phyloP scores from a whole-genome alignment of 2,329 filamentous ascomycete genomes.

The Aspergillus pseudoglaucus region DNA sequence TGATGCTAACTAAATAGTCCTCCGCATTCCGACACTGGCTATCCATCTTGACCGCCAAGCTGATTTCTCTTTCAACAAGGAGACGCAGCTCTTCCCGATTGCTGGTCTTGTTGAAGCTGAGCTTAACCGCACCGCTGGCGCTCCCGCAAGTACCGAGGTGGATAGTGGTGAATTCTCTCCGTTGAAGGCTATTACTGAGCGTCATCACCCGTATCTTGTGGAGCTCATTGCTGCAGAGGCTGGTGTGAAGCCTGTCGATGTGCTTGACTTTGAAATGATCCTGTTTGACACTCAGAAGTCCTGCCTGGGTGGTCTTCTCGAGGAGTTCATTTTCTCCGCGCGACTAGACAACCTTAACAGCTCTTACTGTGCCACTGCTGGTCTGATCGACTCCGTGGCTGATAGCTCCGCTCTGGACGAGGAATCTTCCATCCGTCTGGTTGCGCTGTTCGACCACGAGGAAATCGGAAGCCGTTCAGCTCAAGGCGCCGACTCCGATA shows the following conservation, averaged over 20 bases:
- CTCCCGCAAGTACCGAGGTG: conserved; percentile 25
- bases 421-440: conserved; percentile 79
- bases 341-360: conserved; percentile 93
- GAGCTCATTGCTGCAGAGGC: conserved; percentile 77
- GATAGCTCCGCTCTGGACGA: conserved; percentile 60
- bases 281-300: conserved; percentile 93
- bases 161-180: conserved; percentile 60
- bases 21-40: conserved; percentile 86
- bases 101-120: conserved; percentile 80
- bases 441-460: conserved; percentile 94
- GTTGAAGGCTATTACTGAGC: conserved; percentile 67
- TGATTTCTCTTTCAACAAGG: conserved; percentile 92
- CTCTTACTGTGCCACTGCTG: conserved; percentile 86
- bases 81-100: conserved; percentile 91
- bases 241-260: conserved; percentile 60
- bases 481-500: conserved; percentile 88
- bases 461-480: conserved; percentile 91
- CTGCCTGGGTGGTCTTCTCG: conserved; percentile 78
- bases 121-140: conserved; percentile 64
- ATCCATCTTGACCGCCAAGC: conserved; percentile 86
- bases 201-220: conserved; percentile 83
- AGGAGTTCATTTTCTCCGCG: conserved; percentile 95
- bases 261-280: conserved; percentile 93
- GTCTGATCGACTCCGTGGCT: conserved; percentile 71
- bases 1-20: conserved; percentile 41